Percentiles rank a stretch among this genome's conserved stretches.
phyloP scores from a whole-genome alignment of 345 rosid species.

The Salix exigua region DNA sequence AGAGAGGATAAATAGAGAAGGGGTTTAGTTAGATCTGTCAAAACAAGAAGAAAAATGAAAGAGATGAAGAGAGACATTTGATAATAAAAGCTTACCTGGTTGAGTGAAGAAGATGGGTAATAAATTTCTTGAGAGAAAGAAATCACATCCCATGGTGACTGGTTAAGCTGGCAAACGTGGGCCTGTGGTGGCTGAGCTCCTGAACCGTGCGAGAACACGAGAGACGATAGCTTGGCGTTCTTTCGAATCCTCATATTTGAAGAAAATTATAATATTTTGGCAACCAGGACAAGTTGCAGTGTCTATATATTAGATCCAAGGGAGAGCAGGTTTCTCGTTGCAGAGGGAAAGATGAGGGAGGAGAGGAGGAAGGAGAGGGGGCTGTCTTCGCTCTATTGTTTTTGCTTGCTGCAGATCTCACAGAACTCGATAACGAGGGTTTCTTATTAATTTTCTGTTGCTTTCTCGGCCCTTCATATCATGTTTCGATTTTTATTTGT shows the following conservation, averaged over 20 bases:
- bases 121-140: conserved; percentile 27
- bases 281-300: not conserved
- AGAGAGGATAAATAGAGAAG: conserved; percentile 16
- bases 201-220: conserved; percentile 40
- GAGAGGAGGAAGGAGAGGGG: not conserved
- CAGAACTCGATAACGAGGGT: conserved; percentile 59
- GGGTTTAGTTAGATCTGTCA: conserved; percentile 36
- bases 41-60: conserved; percentile 12
- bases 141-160: conserved; percentile 98
- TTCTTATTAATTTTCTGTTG: conserved; percentile 47
- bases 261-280: not conserved
- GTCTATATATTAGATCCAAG: conserved; percentile 8
- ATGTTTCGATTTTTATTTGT: conserved; percentile 39
- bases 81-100: too few relatives aligned
- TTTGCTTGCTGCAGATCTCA: conserved; percentile 55
- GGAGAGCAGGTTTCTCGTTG: conserved; percentile 4
- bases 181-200: conserved; percentile 37
- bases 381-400: conserved; percentile 16
- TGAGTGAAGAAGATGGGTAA: too few relatives aligned
- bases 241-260: conserved; percentile 81
- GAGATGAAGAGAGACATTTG: not conserved
- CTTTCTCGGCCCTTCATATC: conserved; percentile 59
- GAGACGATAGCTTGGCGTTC: conserved; percentile 61
- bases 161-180: conserved; percentile 85
- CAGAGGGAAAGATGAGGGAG: not conserved